Base-by-base conservation (phyloP, 75 land plant species). In the Cupressus sempervirens region DNA sequence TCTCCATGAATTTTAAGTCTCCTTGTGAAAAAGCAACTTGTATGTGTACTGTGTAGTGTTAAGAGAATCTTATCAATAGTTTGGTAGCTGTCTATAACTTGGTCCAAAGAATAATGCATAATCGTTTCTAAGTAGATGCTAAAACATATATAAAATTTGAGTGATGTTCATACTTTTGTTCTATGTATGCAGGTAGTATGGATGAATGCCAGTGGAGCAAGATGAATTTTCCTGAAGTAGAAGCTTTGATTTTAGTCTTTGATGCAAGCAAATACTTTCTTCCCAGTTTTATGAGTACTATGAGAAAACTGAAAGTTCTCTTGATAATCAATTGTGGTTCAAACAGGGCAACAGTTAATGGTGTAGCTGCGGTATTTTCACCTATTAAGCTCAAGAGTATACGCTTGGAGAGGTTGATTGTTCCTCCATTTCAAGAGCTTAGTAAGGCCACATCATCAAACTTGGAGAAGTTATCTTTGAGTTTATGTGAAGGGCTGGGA, bases 161-260 rank as follows among this genome's bases (percentile, higher is more conserved):
- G 0, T 38, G n/a, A 16, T 77, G 2, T 32, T 77, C 10, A 6
- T 45, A 41, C 34, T 79, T 43, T 30, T 2, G 48, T n/a, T 79
- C 43, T 43, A 45, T 45, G 30, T 82, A 53, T 83, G 46, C 73
- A 93, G 94, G 94, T 73, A 89, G 89, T 73, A 93, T 93, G 93
- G 84, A 82, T 38, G 88, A 88, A 67, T 85, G 81, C 48, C 89
- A 92, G 76, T 93, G 94, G 94, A 81, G 84, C 26, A 48, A 77
- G 2, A 92, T 93, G 91, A 38, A 85, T 14, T 90, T 90, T 53
- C 93, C 93, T 43, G 87, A 89, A 43, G 90, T 93, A 41, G 45
- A 43, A 43, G 45, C 45, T 3, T 43, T 43, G 45, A 5, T 43
- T 5, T 43, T 43, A 43, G 45, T 43, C 45, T 43, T 43, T 43